A percentile compares a stretch with the other conserved stretches of the same genome.
Evolutionary conservation across 345 rosid species (phyloP).

Genomic region (Camelina laxa): DNA sequence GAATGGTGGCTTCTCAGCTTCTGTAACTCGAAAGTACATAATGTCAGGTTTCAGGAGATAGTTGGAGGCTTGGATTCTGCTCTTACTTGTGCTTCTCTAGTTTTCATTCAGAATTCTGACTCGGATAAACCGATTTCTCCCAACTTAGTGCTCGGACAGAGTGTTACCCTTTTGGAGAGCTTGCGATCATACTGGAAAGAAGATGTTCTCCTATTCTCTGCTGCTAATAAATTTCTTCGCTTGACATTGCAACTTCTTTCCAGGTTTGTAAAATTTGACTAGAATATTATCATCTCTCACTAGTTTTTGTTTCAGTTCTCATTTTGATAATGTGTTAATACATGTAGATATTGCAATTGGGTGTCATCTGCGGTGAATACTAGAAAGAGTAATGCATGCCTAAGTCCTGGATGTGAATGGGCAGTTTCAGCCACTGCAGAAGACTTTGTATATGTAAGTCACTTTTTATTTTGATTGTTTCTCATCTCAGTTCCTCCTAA

Average conservation of each 20-base stretch:
- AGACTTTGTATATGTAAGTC: constrained; percentile 82
- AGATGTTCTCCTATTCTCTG: constrained; percentile 86
- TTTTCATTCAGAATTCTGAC: constrained; percentile 59
- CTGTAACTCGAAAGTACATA: constrained; percentile 23
- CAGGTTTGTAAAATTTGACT: constrained; percentile 55
- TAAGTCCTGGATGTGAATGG: constrained; percentile 87
- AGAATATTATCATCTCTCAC: not conserved
- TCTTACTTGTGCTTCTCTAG: constrained; percentile 62
- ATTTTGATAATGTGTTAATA: constrained; percentile 9
- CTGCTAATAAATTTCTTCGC: constrained; percentile 96
- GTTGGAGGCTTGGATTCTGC: constrained; percentile 90
- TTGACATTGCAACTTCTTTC: constrained; percentile 91
- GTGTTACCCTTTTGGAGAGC: constrained; percentile 78
- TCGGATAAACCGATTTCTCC: constrained; percentile 46
- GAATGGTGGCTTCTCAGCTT: constrained; percentile 15
- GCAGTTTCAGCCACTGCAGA: constrained; percentile 74
- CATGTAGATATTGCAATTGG: constrained; percentile 78
- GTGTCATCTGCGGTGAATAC: constrained; percentile 78
- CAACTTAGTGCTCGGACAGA: constrained; percentile 71
- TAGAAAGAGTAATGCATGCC: constrained; percentile 55
- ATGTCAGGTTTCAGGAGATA: constrained; percentile 92
- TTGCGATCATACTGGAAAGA: constrained; percentile 91
- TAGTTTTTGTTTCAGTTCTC: constrained; percentile 4
- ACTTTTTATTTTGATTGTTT: constrained; percentile 24
- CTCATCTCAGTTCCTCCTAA: constrained; percentile 28